Evolutionary conservation across 208 protist genomes (phyloP).

Genomic region (Crithidia mellificae): DNA sequence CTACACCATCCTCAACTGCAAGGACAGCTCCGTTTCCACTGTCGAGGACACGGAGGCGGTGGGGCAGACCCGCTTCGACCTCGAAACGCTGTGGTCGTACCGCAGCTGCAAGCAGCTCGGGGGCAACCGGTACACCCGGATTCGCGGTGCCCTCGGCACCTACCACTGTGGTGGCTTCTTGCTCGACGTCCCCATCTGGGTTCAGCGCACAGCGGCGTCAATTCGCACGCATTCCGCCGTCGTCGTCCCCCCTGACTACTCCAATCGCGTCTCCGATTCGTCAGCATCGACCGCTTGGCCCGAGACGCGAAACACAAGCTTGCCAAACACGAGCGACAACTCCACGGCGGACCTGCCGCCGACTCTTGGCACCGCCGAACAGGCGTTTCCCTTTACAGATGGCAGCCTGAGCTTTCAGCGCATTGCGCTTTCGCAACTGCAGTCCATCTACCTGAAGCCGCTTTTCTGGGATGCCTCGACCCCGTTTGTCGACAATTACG

Average conservation of each 20-base stretch:
- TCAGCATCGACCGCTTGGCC: neutral
- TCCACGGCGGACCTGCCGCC: neutral
- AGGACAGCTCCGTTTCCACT: slow-evolving; percentile 1
- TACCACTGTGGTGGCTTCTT: slow-evolving; percentile 65
- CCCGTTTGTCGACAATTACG: slow-evolving; percentile 49
- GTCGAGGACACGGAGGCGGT: slow-evolving; percentile 10
- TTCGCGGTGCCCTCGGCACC: slow-evolving; percentile 20
- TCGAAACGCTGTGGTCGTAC: slow-evolving; percentile 35
- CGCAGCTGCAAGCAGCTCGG: slow-evolving; percentile 27
- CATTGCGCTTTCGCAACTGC: slow-evolving; percentile 2
- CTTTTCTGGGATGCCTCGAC: slow-evolving; percentile 23
- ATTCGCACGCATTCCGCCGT: neutral
- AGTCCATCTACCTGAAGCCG: slow-evolving; percentile 18
- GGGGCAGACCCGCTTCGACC: slow-evolving; percentile 12
- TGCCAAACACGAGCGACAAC: no score
- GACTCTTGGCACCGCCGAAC: slow-evolving; percentile 16
- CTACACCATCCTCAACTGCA: slow-evolving; percentile 14
- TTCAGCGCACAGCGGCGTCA: neutral
- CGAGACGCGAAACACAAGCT: neutral
- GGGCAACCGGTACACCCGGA: slow-evolving; percentile 1
- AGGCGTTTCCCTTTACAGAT: slow-evolving; percentile 20
- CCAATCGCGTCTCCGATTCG: neutral
- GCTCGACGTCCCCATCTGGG: slow-evolving; percentile 49
- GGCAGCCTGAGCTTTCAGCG: slow-evolving; percentile 16
- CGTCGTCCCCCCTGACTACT: neutral